Percentiles rank a stretch among this genome's conserved stretches.
Conservation (phyloP, 2,329 filamentous ascomycete species). For the Fusarium cicatricum region DNA sequence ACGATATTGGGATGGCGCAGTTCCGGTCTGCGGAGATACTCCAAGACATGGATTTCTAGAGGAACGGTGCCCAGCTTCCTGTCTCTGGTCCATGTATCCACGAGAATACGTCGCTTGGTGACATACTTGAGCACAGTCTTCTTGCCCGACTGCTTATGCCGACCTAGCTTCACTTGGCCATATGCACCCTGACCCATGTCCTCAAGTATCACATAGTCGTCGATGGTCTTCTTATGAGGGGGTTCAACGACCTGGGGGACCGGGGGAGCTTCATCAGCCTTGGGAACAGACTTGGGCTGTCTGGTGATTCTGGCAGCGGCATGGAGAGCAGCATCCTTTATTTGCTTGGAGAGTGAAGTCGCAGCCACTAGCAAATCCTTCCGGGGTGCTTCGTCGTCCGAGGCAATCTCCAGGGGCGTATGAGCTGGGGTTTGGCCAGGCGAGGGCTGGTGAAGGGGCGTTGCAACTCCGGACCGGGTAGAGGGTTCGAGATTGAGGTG, state of each 20-base stretch:
- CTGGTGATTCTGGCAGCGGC: conserved; percentile 64
- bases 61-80: conserved; percentile 92
- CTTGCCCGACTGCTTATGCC: conserved; percentile 80
- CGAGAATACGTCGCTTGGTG: conserved; percentile 93
- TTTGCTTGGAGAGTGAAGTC: conserved; percentile 61
- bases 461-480: conserved; percentile 68
- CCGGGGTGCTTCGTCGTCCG: conserved; percentile 58
- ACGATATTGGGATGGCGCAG: conserved; percentile 74
- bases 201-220: conserved; percentile 91
- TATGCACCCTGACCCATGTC: conserved; percentile 99
- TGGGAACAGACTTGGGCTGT: conserved; percentile 45
- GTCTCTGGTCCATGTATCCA: conserved; percentile 98
- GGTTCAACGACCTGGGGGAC: conserved; percentile 49
- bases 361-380: conserved; percentile 53
- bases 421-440: conserved; percentile 74
- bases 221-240: conserved; percentile 79
- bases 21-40: conserved; percentile 83
- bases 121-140: conserved; percentile 98
- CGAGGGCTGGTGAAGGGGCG: conserved; percentile 80
- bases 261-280: conserved; percentile 45
- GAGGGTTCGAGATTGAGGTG: conserved; percentile 68
- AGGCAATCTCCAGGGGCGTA: conserved; percentile 64
- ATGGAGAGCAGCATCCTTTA: conserved; percentile 64
- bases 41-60: conserved; percentile 94
- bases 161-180: conserved; percentile 93